A percentile compares a stretch with the other conserved stretches of the same genome.
phyloP scores from a whole-genome alignment of 1,284 basidiomycete species.

The Ustilago vetiveriae region DNA sequence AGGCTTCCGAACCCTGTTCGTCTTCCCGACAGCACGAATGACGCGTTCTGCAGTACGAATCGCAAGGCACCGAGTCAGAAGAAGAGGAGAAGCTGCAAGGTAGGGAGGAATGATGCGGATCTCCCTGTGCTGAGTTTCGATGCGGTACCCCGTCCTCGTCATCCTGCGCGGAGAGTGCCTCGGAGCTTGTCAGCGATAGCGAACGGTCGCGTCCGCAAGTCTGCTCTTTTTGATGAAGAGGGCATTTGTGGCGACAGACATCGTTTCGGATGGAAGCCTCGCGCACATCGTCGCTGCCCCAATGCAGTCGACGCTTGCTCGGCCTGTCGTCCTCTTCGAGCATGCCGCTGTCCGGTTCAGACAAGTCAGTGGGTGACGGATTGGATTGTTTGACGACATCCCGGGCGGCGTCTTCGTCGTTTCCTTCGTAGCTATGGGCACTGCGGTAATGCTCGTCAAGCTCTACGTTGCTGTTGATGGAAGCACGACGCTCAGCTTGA shows the following conservation, averaged over 20 bases:
- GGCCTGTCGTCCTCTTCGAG: conserved; percentile 4
- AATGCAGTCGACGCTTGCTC: conserved; percentile 39
- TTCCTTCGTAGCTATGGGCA: conserved; percentile 11
- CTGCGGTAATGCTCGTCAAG: conserved; percentile 33
- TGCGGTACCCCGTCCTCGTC: too few relatives aligned
- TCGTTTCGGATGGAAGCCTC: conserved; percentile 17
- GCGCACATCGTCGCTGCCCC: conserved; percentile 49
- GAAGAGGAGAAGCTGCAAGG: conserved; percentile 1
- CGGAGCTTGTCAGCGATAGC: not conserved
- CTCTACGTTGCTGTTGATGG: conserved; percentile 16
- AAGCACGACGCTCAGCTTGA: conserved; percentile 9
- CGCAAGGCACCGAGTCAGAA: conserved; percentile 3
- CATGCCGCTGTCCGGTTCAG: not conserved
- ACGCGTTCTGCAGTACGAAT: conserved; percentile 20
- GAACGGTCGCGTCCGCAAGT: not conserved
- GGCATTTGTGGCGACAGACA: conserved; percentile 7
- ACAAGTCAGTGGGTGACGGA: conserved; percentile 5
- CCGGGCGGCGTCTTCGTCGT: not conserved
- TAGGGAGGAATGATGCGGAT: not conserved
- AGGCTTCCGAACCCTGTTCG: conserved; percentile 13
- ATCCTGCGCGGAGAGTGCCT: too few relatives aligned
- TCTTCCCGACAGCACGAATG: conserved; percentile 34
- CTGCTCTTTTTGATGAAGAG: not conserved
- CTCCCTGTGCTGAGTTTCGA: conserved; percentile 3
- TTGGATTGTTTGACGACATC: not conserved